Evolutionary conservation across 192 early-diverging fungal species (phyloP).

Genomic region (Backusella morwellensis): DNA sequence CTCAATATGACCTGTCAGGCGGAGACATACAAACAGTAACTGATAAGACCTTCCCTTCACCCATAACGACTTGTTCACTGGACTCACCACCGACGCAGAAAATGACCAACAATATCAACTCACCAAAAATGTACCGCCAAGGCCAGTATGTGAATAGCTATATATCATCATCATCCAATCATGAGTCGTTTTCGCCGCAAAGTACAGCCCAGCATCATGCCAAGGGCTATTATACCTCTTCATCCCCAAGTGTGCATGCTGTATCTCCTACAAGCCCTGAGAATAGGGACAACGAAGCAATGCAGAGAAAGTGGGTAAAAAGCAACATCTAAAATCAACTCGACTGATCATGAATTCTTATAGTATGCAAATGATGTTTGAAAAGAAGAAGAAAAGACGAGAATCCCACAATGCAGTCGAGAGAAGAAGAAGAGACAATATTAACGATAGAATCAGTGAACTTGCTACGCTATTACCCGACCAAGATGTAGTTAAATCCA

Average conservation of each 20-base stretch:
- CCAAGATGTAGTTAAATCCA: conserved; percentile 73
- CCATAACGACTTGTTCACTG: conserved; percentile 20
- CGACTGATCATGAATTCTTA: neutral
- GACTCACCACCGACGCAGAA: conserved; percentile 24
- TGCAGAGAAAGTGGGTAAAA: conserved; percentile 23
- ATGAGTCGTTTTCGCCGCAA: neutral
- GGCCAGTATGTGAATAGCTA: neutral
- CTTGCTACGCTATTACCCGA: conserved; percentile 84
- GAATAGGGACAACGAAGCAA: conserved; percentile 12
- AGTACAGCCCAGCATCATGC: neutral
- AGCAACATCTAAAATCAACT: neutral
- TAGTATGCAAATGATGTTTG: conserved; percentile 45
- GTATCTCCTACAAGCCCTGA: conserved; percentile 22
- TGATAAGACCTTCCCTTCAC: conserved; percentile 20
- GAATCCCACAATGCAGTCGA: conserved; percentile 99
- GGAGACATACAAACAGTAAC: neutral
- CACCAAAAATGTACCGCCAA: neutral
- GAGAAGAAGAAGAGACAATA: conserved; percentile 91
- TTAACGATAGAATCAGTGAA: conserved; percentile 97
- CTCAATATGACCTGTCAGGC: conserved; percentile 11
- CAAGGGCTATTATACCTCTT: neutral
- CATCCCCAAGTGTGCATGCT: neutral
- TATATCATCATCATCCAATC: neutral
- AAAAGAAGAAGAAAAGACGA: conserved; percentile 89
- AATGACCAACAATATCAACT: neutral